Evolutionary conservation across 2,329 filamentous ascomycete genomes (phyloP).

Genomic region (Amauroascus verrucosus): DNA sequence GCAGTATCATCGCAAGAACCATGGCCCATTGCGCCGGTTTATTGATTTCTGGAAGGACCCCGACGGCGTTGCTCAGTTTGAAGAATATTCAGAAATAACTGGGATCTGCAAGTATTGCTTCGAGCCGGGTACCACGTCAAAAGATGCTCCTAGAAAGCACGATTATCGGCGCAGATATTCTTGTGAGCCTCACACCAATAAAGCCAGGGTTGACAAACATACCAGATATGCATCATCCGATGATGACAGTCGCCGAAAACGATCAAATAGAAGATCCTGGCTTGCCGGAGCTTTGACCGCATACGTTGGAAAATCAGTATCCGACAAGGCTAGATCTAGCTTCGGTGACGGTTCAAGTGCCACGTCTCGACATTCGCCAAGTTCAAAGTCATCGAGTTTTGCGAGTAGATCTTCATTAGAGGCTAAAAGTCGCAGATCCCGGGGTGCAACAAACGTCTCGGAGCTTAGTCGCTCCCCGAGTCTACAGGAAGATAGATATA

Average conservation of each 20-base stretch:
- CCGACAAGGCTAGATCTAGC: constrained; percentile 25
- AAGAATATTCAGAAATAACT: constrained; percentile 58
- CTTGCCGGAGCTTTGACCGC: constrained; percentile 46
- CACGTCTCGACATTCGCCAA: background rate
- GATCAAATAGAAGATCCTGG: constrained; percentile 40
- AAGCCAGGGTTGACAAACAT: constrained; percentile 48
- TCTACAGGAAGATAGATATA: constrained; percentile 18
- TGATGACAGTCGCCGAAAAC: constrained; percentile 37
- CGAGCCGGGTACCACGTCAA: constrained; percentile 47
- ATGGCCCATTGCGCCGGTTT: constrained; percentile 46
- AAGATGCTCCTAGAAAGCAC: constrained; percentile 52
- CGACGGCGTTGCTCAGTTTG: constrained; percentile 55
- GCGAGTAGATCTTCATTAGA: constrained; percentile 23
- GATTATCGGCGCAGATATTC: constrained; percentile 43
- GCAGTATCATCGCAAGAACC: constrained; percentile 44
- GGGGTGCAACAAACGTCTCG: constrained; percentile 29
- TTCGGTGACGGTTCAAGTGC: background rate
- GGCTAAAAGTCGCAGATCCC: constrained; percentile 37
- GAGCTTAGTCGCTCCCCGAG: constrained; percentile 24
- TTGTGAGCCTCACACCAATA: constrained; percentile 36
- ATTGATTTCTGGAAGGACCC: constrained; percentile 54
- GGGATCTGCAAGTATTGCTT: constrained; percentile 57
- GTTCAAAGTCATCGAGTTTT: constrained; percentile 18
- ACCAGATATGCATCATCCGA: constrained; percentile 48
- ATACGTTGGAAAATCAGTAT: constrained; percentile 46